A percentile compares a stretch with the other conserved stretches of the same genome.
Evolutionary conservation across 768 basidiomycete species (phyloP).

Genomic region (Dendrothele bispora): DNA sequence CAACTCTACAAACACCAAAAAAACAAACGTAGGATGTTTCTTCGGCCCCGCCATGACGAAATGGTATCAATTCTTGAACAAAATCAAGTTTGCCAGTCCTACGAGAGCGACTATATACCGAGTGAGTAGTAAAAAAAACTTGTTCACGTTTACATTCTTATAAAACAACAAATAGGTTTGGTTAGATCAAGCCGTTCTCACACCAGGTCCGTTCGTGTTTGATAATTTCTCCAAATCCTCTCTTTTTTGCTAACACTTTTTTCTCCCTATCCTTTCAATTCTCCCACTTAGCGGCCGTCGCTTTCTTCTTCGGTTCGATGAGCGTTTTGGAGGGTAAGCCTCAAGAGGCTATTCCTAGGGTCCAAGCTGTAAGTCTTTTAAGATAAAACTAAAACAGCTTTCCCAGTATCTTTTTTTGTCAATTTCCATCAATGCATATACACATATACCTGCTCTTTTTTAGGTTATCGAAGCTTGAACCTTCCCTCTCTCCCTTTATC

Average conservation of each 20-base stretch:
- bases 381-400: no score
- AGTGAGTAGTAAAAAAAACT: no score
- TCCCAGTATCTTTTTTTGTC: no score
- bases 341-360: constrained; percentile 38
- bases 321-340: constrained; percentile 58
- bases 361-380: constrained; percentile 42
- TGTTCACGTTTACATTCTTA: not conserved
- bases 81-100: constrained; percentile 65
- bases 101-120: constrained; percentile 60
- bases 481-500: no score
- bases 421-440: no score
- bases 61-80: constrained; percentile 76
- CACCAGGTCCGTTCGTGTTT: constrained; percentile 68
- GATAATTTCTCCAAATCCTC: no score
- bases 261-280: no score
- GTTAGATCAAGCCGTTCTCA: constrained; percentile 78
- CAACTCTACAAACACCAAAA: no score
- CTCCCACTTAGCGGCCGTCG: constrained; percentile 43
- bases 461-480: no score
- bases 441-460: no score
- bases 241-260: not conserved
- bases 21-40: constrained; percentile 46
- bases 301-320: constrained; percentile 45
- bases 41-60: constrained; percentile 83
- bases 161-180: constrained; percentile 52